Evolutionary conservation across 495 filamentous ascomycete species (phyloP), one percentile per base, ranked within the genome.

Genomic region (Xylaria palmicola): DNA sequence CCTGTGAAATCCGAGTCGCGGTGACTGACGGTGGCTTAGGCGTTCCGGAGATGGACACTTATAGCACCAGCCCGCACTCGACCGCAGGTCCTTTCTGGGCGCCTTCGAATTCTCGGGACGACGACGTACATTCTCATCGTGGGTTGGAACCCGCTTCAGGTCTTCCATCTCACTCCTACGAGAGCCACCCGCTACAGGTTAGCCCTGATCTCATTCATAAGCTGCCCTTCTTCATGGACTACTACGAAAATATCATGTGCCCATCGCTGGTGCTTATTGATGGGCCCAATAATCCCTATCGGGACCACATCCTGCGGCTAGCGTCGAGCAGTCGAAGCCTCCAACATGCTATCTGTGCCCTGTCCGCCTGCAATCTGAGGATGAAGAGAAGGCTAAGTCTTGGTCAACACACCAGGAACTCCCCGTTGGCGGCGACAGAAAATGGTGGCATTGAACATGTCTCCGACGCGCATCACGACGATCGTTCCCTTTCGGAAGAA

Each of bases 211-310:
- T 86, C 66, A 77, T 82, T 62, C 72, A 80, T 54, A 81, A 79
- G 65, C 79, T 86, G 71, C 78, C 79, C 4, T 87, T 84, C 72
- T 84, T 86, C 69, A 82, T 90, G 72, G 84, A 89, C 63, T 90
- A 89, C 69, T 91, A 94, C 73, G 87, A 93, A 57, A 93, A 92
- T 68, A 88, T 89, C 63, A 92, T 98, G 73, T 94, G 93, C 62
- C 90, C 91, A 0, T 88, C 90, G 62, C 89, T 97, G 66, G 92
- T 97, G 15, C 88, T 92, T 47, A 94, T 97, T 74, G 93, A 98
- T 68, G 86, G 86, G 8, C 88, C 90, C 9, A 85, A 74, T 57
- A 87, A 97, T 68, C 93, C 93, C 1, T 98, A 92, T 70, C 82
- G 93, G 55, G 87, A 87, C 52, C 88, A 95, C 62, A 86, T 98